These are phyloP conservation scores for Musa schizocarpa DNA, from an alignment of 176 grass and related monocot genomes.

Conservation along the genomic window DNA sequence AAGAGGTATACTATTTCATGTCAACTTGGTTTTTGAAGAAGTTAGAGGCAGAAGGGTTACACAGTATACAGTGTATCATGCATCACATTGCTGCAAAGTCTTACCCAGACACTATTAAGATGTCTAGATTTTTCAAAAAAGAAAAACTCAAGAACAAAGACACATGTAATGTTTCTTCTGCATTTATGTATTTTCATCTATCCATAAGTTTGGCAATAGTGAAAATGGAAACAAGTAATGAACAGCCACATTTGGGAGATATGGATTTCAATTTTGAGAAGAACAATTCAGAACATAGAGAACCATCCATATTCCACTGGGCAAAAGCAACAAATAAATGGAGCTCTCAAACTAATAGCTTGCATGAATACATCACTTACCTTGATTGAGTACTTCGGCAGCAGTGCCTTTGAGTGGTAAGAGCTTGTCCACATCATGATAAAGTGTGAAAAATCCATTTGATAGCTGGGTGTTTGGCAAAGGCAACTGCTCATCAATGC, in stretches of 20 bases:
- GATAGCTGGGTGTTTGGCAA: constrained; percentile 9
- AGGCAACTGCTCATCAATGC: constrained; percentile 34
- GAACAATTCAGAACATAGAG: not conserved
- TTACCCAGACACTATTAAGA: not conserved
- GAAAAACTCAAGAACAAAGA: not conserved
- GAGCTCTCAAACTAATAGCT: not conserved
- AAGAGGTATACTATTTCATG: not conserved
- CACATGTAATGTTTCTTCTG: not conserved
- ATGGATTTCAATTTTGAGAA: not conserved
- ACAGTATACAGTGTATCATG: not conserved
- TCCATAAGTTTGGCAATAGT: not conserved
- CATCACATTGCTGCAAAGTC: not conserved
- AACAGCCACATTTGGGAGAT: not conserved
- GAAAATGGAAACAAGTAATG: not conserved
- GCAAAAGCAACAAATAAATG: not conserved
- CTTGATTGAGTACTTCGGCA: constrained; percentile 23
- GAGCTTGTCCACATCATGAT: constrained; percentile 23
- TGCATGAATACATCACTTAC: not conserved
- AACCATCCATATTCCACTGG: not conserved
- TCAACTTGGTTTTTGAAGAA: not conserved
- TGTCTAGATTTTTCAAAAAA: not conserved
- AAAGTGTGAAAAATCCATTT: constrained; percentile 7
- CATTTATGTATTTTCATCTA: not conserved
- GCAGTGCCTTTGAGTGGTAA: constrained; percentile 13
- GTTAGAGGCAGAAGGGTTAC: not conserved